Evolutionary conservation across 208 protist genomes (phyloP), one percentile per base, ranked within the genome.

Genomic region (Phytomonas sp.): DNA sequence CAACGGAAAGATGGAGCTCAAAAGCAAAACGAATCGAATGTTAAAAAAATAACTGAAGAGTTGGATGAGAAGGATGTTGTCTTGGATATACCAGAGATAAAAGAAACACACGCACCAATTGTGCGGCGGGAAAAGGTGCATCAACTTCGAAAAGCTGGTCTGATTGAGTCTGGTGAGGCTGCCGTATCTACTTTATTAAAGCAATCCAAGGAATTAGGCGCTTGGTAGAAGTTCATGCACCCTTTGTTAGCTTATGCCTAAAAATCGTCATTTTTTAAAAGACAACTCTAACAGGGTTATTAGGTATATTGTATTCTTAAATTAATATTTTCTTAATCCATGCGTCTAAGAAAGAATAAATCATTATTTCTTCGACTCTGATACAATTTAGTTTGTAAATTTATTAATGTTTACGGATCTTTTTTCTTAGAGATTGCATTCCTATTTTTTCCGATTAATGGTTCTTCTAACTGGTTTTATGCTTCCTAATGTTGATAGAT

Each of bases 51-150:
- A 37, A 1, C 8, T 2, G 13, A 63, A 28, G 77, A 82, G 67
- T 78, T 75, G 53, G 80, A 87, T 33, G 74, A 73, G 62, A 74
- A 77, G 73, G 84, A 93, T 73, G 73, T 84, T 28, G 80, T 89
- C 28, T 51, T 90, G 36, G 78, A 87, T 36, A 71, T 77, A 9
- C 79, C 83, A n/a, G 71, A 81, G 3, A 37, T 71, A 7, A 78
- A 80, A 56, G 32, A 66, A 1, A 56, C 67, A 5, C 68, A 76
- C 67, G 75, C 78, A 23, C 74, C 82, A 0, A 82, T 93, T 63
- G 76, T 93, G 13, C 74, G 88, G 9, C 84, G 88, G n/a, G 88
- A 88, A 61, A 82, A 79, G 8, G 75, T 76, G 63, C 67, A 84
- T 20, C 71, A 78, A 31, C 60, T 36, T 33, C 72, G 17, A 46